These are phyloP conservation scores for Singerocomus inundabilis DNA, from an alignment of 1,284 basidiomycete species.

Conservation along the genomic window DNA sequence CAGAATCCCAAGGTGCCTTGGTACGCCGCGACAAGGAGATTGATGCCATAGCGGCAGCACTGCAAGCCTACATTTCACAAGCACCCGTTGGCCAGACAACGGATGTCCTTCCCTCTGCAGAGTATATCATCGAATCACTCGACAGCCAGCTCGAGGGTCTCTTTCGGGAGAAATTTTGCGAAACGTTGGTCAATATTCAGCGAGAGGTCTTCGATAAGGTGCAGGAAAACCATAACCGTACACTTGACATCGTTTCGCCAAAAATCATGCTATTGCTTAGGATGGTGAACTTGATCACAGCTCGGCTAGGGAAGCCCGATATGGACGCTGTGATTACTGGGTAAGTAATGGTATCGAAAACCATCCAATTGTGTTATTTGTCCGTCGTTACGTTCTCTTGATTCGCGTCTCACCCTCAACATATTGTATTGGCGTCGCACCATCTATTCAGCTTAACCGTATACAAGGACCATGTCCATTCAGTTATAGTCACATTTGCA, in stretches of 20 bases:
- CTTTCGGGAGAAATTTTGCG: conserved; percentile 39
- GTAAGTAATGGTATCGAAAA: conserved; percentile 5
- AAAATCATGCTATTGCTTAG: conserved; percentile 34
- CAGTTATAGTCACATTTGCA: conserved; percentile 19
- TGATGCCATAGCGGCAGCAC: conserved; percentile 40
- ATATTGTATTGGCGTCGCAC: not conserved
- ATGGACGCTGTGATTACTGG: conserved; percentile 4
- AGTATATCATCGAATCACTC: conserved; percentile 43
- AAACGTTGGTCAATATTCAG: conserved; percentile 38
- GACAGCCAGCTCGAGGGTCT: conserved; percentile 39
- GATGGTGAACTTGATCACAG: conserved; percentile 31
- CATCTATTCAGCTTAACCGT: conserved; percentile 1
- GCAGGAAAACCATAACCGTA: conserved; percentile 36
- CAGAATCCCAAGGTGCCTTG: conserved; percentile 13
- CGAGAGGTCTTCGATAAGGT: conserved; percentile 39
- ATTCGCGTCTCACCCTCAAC: not conserved
- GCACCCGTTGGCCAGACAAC: conserved; percentile 28
- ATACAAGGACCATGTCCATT: conserved; percentile 8
- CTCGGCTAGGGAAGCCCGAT: conserved; percentile 31
- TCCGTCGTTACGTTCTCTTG: not conserved
- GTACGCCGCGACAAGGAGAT: conserved; percentile 32
- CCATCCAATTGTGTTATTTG: not conserved
- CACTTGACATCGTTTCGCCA: conserved; percentile 39
- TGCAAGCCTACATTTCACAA: conserved; percentile 38
- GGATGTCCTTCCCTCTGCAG: conserved; percentile 35